Base-by-base conservation (phyloP, 441 rosid species). In the Mallotus japonicus region DNA sequence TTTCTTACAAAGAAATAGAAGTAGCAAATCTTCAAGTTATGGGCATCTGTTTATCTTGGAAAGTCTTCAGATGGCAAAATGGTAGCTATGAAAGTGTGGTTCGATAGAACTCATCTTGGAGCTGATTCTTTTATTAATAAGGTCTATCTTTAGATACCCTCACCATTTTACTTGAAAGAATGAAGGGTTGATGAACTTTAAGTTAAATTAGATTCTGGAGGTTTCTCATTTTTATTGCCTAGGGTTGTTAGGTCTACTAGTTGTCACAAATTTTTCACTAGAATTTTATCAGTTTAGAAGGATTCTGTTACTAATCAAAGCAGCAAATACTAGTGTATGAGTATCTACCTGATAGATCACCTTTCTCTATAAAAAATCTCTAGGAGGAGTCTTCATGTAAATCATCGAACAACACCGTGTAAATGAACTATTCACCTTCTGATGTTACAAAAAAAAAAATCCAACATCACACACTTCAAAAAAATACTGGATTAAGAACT, bases 61-160 rank as follows among this genome's bases (percentile, higher is more conserved):
- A 90, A 87, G 85, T 90, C 92, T 77, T 75, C 83, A 46, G 91
- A 88, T 74, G 97, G 92, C 16, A 92, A 86, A 85, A 73, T 71
- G 59, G 93, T 94, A 47, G 97, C 97, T 0, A 93, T 90, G 47
- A 94, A 94, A 92, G 97, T 94, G 57, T 82, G 99, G 77, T 89
- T 83, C 55, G 99, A 92, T 70, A 83, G 77, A 79, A 87, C 86
- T 78, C 97, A 90, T 80, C 89, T 94, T 37, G 97, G 98, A 40
- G 95, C 97, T 32, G 98, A 94, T 79, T 94, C 98, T 77, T 94
- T 92, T 69, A 82, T 93, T 63, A 94, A 92, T 65, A 95, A 94
- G 97, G 98, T 92, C 75, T 69, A 67, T 62, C 61, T 15, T 24
- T 75, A 65, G 58, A 77, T 66, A 7, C 40, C 14, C 70, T 75